phyloP scores from a whole-genome alignment of 2,329 filamentous ascomycete genomes.

The Aspergillus aculeatus region DNA sequence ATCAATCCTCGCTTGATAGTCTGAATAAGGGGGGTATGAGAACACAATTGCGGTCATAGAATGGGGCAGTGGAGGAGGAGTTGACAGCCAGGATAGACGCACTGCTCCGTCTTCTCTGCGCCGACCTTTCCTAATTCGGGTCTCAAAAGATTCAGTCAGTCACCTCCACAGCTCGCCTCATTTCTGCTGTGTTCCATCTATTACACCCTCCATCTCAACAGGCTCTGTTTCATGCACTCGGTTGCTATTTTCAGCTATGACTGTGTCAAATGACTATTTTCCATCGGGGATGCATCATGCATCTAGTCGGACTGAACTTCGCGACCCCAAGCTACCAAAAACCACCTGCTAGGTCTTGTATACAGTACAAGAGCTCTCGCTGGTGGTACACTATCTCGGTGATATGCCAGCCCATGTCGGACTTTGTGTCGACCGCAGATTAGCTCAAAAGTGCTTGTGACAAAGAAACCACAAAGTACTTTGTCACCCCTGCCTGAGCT shows the following conservation, averaged over 20 bases:
- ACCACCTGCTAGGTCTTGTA: background rate
- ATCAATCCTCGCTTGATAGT: background rate
- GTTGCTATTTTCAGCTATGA: background rate
- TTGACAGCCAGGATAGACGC: background rate
- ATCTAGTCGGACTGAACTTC: background rate
- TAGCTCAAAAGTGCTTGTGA: background rate
- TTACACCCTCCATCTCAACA: background rate
- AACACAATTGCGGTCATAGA: background rate
- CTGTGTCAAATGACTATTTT: background rate
- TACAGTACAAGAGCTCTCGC: background rate
- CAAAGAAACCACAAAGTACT: background rate
- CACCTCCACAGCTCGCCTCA: background rate
- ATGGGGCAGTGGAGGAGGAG: background rate
- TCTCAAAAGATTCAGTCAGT: slow-evolving; percentile 24
- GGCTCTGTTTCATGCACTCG: background rate
- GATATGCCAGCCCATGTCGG: background rate
- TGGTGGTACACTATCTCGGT: background rate
- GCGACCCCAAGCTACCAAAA: background rate
- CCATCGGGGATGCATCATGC: background rate
- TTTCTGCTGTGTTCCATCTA: background rate
- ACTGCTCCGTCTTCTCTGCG: background rate
- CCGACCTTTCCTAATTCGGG: slow-evolving; percentile 20
- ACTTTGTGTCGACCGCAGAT: background rate
- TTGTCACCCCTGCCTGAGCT: background rate
- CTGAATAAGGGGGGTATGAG: background rate